Evolutionary conservation across 169 alveolate genomes (phyloP).

Genomic region (Cryptosporidium viatorum): DNA sequence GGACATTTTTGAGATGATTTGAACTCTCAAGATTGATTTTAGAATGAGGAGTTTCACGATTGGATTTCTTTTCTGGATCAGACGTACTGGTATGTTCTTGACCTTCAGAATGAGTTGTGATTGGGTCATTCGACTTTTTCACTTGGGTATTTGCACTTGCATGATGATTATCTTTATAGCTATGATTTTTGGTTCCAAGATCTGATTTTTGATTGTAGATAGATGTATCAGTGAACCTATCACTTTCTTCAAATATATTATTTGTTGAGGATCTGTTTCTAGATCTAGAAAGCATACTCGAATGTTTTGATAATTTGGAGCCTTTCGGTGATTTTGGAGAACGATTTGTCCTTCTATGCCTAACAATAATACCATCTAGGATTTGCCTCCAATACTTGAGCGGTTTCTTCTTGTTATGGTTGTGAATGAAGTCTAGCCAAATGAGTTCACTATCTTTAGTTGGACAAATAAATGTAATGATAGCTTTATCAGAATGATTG

Average conservation of each 20-base stretch:
- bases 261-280: not conserved
- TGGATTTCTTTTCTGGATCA: not conserved
- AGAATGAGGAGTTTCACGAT: not conserved
- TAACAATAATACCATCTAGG: constrained; percentile 28
- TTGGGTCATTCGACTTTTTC: not conserved
- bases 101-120: not conserved
- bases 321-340: constrained; percentile 19
- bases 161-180: not conserved
- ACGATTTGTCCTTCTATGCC: not conserved
- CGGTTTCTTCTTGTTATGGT: constrained; percentile 22
- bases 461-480: constrained; percentile 47
- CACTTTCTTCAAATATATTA: not conserved
- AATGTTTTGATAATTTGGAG: not conserved
- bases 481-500: not conserved
- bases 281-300: not conserved
- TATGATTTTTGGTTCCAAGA: not conserved
- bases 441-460: constrained; percentile 61
- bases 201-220: not conserved
- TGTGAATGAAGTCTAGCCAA: constrained; percentile 29
- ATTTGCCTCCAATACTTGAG: constrained; percentile 68
- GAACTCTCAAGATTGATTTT: not conserved
- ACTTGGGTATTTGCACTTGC: not conserved
- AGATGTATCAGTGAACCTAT: constrained; percentile 12
- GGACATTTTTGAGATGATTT: not conserved
- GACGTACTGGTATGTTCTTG: not conserved